phyloP scores from a whole-genome alignment of 75 land plant species.

The Selaginella tamariscina region DNA sequence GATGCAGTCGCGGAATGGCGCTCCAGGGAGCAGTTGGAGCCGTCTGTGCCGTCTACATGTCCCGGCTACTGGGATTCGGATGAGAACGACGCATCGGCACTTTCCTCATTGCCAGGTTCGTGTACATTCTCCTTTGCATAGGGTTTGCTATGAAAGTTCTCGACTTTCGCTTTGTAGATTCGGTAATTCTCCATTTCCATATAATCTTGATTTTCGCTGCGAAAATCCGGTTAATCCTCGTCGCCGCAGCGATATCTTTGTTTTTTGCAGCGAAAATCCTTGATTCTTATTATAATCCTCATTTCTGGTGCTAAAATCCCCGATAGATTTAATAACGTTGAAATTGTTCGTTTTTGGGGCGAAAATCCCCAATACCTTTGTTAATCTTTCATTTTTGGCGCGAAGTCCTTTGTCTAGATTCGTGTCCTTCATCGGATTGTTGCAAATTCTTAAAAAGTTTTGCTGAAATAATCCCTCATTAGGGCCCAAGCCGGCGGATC shows the following conservation, averaged over 20 bases:
- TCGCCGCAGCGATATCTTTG: background rate
- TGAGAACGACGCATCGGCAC: slow-evolving; percentile 40
- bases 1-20: slow-evolving; percentile 75
- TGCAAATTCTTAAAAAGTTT: slow-evolving; percentile 5
- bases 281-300: background rate
- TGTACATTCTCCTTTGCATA: too few species aligned
- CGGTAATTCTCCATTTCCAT: background rate
- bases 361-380: background rate
- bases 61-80: slow-evolving; percentile 84
- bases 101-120: slow-evolving; percentile 26
- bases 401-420: background rate
- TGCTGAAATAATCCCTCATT: slow-evolving; percentile 1
- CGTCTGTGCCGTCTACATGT: slow-evolving; percentile 75
- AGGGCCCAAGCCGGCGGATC: slow-evolving; percentile 86
- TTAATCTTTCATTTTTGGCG: background rate
- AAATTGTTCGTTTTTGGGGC: slow-evolving; percentile 9
- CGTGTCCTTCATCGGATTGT: background rate
- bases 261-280: background rate
- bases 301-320: background rate
- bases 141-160: background rate
- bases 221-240: background rate
- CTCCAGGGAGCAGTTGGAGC: slow-evolving; percentile 72
- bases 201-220: background rate
- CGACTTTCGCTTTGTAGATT: background rate
- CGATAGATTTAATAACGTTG: background rate